Conservation (phyloP, 352 stramenopile species). For the Pythium brachiatum region DNA sequence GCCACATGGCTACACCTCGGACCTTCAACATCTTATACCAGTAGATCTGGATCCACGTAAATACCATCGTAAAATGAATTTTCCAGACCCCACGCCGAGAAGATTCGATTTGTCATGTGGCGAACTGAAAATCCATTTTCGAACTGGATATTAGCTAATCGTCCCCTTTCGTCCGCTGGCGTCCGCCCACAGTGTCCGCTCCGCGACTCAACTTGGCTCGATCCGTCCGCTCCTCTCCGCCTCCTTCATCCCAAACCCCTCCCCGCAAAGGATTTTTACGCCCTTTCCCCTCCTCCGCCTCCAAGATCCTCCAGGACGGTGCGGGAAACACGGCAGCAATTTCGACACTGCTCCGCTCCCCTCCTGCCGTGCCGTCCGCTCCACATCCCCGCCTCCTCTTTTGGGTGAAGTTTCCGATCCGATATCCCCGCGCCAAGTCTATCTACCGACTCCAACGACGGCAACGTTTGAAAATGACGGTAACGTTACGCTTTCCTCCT, state of each 20-base stretch:
- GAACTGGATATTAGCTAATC: constrained; percentile 14
- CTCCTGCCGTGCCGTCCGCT: background rate
- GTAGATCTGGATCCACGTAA: constrained; percentile 5
- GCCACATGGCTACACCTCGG: constrained; percentile 17
- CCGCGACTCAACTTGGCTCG: background rate
- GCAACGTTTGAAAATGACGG: constrained; percentile 1
- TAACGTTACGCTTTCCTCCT: too few relatives aligned
- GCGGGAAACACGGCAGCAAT: constrained; percentile 8
- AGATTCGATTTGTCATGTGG: constrained; percentile 14
- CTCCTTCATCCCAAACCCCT: constrained; percentile 2
- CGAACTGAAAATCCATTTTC: background rate
- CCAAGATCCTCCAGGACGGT: constrained; percentile 12
- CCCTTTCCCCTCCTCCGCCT: constrained; percentile 12
- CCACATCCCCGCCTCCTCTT: background rate
- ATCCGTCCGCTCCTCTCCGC: constrained; percentile 8
- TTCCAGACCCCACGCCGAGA: background rate
- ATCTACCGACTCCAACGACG: background rate
- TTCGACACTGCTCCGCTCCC: constrained; percentile 10
- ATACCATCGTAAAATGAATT: constrained; percentile 21
- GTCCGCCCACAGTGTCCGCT: constrained; percentile 5
- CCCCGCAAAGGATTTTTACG: constrained; percentile 7
- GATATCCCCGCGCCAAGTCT: background rate
- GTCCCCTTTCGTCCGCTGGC: constrained; percentile 7
- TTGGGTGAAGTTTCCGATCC: background rate
- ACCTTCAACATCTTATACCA: constrained; percentile 18